Evolutionary conservation across 106 monocot species (phyloP), one percentile per base, ranked within the genome.

Genomic region (Agapanthus africanus): DNA sequence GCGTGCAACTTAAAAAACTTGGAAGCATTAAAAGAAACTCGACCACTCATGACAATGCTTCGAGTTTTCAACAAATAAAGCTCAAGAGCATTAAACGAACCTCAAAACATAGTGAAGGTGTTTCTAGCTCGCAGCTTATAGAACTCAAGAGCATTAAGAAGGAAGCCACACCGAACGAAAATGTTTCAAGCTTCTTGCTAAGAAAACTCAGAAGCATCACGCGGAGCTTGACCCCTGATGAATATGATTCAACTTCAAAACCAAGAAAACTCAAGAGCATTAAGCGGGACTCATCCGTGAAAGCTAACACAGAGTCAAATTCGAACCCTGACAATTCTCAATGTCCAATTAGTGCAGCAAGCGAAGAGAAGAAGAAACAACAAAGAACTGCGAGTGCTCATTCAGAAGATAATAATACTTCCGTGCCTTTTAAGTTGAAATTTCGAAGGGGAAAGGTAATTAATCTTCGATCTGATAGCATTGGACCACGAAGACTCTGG

Each of bases 381-480:
- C 73, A 44, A 77, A 83, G 70, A 79, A 67, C 0, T 60, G 37
- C 67, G 61, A 50, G 40, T 16, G 49, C 39, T 34, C 47, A 41
- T 13, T 71, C 67, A 30, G 22, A 46, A 39, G 77, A 81, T 62
- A 77, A 70, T 39, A 40, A 31, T 67, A 4, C 68, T 14, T n/a
- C 70, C 66, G n/a, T n/a, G n/a, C 54, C 76, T 25, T 51, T 79
- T 54, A 88, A 79, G 75, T 67, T 95, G 73, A 95, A 81, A 33
- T 95, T 91, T 41, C 85, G 70, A 54, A 68, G 74, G 70, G 91
- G 85, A 28, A 85, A 78, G 54, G 68, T 82, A 39, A 70, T 95
- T 26, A 78, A 84, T 47, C 68, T 82, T 63, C 78, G 64, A 27
- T 50, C 73, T 39, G 79, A 75, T 64, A 76, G 41, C 51, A 75